Evolutionary conservation across 169 alveolate species (phyloP), one percentile per base, ranked within the genome.

Genomic region (Cryptosporidium muris): DNA sequence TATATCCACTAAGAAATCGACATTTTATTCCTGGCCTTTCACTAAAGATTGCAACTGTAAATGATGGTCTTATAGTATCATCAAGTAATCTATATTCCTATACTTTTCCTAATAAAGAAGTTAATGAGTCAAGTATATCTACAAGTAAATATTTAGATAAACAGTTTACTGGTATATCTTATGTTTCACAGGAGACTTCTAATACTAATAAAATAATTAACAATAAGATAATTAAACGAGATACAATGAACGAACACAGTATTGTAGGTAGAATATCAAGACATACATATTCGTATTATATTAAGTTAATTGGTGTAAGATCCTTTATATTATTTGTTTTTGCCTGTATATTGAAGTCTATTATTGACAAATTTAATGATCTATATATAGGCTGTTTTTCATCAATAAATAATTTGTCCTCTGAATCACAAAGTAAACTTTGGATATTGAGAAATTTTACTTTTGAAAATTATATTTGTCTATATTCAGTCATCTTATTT

Each of bases 61-160:
- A 68, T 14, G 40, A 68, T 12, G 82, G 82, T n/a, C 4, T n/a
- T 38, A 68, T 68, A 14, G 14, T 63, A 3, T 68, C 37, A n/a
- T 16, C 8, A 38, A 45, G 43, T 0, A 2, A 6, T 2, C 56
- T 68, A 6, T 12, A 54, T 3, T 14, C 11, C n/a, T 68, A 68
- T 36, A 11, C 25, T 11, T 54, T 12, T 54, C 8, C 25, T 8
- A 54, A 54, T 54, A 54, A 54, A 25, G 25, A 25, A 25, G 25
- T 25, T 25, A 25, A 25, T 25, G 25, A 25, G 25, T 25, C 25
- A 25, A 25, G 25, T 25, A 25, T 25, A 25, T 25, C 25, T 25
- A 25, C 25, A 25, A 25, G 25, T 25, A 25, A 25, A 25, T 25
- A 25, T 25, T 25, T 25, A 25, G 25, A 25, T 25, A 25, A 25